phyloP scores from a whole-genome alignment of 2,329 filamentous ascomycete species.

The Beauveria sp. region DNA sequence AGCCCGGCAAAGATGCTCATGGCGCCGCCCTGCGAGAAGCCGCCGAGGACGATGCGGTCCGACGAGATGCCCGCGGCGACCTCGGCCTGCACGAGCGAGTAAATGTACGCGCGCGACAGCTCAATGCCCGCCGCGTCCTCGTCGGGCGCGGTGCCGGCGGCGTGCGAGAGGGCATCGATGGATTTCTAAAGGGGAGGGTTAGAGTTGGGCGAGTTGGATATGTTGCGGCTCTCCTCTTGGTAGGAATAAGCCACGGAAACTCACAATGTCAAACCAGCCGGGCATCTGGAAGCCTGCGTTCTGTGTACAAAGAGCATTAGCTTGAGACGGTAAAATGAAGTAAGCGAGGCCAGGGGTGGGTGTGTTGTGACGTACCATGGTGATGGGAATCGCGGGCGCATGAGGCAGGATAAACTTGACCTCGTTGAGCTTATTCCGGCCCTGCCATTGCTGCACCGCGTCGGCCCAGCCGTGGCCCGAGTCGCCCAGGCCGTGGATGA shows the following conservation, averaged over 20 bases:
- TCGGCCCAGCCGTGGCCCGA: conserved; percentile 71
- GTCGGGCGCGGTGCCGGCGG: conserved; percentile 20
- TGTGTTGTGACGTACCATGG: conserved; percentile 33
- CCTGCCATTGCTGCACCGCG: conserved; percentile 81
- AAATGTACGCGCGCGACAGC: conserved; percentile 64
- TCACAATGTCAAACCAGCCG: conserved; percentile 77
- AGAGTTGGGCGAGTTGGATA: not conserved
- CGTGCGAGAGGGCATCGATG: conserved; percentile 26
- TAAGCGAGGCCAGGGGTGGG: no score
- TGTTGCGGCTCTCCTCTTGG: not conserved
- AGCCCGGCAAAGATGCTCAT: conserved; percentile 77
- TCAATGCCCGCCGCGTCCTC: conserved; percentile 71
- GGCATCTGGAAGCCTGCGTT: conserved; percentile 76
- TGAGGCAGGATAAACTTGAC: conserved; percentile 93
- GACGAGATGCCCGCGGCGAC: conserved; percentile 71
- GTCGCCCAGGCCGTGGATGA: conserved; percentile 88
- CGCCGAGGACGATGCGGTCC: conserved; percentile 75
- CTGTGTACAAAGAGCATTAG: conserved; percentile 28
- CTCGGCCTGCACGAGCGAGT: conserved; percentile 69
- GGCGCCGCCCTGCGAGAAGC: conserved; percentile 81
- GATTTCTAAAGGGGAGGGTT: conserved; percentile 19
- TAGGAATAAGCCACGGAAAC: conserved; percentile 11
- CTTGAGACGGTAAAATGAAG: no score
- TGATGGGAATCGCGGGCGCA: conserved; percentile 79
- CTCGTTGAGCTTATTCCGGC: conserved; percentile 72